Conservation (phyloP, 1,139 yeast genomes). For the Geotrichum bryndzae region DNA sequence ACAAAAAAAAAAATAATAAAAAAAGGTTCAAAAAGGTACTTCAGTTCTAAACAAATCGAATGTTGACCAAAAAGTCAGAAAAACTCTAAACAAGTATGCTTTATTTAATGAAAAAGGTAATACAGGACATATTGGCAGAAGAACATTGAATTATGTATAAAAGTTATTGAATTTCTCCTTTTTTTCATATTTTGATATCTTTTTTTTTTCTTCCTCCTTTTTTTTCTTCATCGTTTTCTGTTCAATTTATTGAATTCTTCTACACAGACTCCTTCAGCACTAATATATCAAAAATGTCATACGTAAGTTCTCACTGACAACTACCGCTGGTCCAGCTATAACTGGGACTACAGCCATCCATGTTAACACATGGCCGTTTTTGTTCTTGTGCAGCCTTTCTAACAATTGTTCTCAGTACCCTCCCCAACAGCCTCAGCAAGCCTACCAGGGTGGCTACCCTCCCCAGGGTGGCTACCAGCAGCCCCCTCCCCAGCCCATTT, state of each 20-base stretch:
- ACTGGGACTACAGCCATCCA: not conserved
- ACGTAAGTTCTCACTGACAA: conserved; percentile 19
- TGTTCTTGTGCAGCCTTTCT: not conserved
- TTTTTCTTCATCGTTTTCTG: not conserved
- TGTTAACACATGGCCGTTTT: not conserved
- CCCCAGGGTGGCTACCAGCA: conserved; percentile 20
- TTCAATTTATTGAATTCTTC: not conserved
- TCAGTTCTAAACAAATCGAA: too few species aligned
- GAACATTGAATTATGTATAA: too few species aligned
- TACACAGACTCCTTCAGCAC: not conserved
- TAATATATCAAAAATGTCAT: conserved; percentile 19
- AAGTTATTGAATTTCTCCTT: not conserved
- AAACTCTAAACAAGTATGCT: too few species aligned
- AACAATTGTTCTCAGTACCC: conserved; percentile 19
- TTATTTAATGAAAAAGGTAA: too few species aligned
- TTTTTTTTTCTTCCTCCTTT: not conserved
- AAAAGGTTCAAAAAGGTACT: too few species aligned
- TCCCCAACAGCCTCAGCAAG: conserved; percentile 31
- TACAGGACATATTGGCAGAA: not conserved
- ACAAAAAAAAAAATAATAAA: too few species aligned
- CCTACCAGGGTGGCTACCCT: conserved; percentile 18
- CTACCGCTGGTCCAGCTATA: not conserved
- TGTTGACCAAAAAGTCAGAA: too few species aligned
- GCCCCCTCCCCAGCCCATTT: conserved; percentile 23
- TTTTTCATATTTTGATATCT: not conserved